Evolutionary conservation across 345 rosid genomes (phyloP), one percentile per base, ranked within the genome.

Genomic region (Mercurialis annua): DNA sequence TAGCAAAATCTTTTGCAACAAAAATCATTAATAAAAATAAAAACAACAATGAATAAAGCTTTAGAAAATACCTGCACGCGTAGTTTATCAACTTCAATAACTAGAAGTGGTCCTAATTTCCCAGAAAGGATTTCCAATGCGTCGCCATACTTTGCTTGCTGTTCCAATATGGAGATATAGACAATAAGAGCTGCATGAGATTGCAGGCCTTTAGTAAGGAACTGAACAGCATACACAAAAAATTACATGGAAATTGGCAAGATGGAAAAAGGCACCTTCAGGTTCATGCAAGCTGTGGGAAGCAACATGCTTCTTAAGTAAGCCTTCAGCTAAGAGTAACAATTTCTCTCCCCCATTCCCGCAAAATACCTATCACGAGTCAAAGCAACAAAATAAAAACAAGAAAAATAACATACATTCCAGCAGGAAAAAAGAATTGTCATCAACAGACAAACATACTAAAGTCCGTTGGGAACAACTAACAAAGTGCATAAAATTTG

Each of bases 271-370:
- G 34, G 20, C 60, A 86, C 99, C 99, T 86, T 94, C 99, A 20
- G 98, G 99, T 78, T 92, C 98, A 73, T 92, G 99, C 87, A 94
- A 83, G 76, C 96, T 84, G 73, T 92, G 98, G 57, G 97, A 76
- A 49, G 83, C 81, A 72, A 86, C 81, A 71, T 94, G 99, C 88
- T 89, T 94, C 86, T 88, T 89, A 50, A 92, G 86, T 71, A 94
- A 85, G 78, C 93, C 93, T 78, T 90, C 99, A 58, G 98, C 99
- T 68, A 92, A 81, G 67, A 84, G 83, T 49, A 88, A 75, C 36
- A 94, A 81, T 78, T 92, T 94, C 78, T 89, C 93, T 46, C 87
- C 93, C 17, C 96, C 93, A 72, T 86, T 85, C 68, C 88, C 93
- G 68, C 97, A 91, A 64, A 86, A 73, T 49, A 94, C 99, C 99